Percentiles rank a stretch among this genome's conserved stretches.
These are phyloP conservation scores for Aspergillus leporis DNA, from an alignment of 495 filamentous ascomycete species.

Conservation along the genomic window DNA sequence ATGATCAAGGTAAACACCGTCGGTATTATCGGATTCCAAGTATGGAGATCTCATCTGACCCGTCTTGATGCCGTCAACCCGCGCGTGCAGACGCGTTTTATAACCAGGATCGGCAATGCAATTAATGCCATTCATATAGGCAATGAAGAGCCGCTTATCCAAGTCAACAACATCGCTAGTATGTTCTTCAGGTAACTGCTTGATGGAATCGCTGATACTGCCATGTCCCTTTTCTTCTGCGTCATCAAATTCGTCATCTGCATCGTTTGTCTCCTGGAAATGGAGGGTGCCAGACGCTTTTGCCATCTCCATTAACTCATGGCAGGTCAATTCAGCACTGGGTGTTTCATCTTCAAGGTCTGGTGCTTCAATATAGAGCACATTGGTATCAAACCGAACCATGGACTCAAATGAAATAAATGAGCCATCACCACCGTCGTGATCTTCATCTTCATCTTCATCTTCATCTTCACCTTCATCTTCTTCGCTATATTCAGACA, in stretches of 20 bases:
- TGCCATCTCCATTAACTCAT: constrained; percentile 46
- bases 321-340: constrained; percentile 38
- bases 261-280: constrained; percentile 17
- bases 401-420: constrained; percentile 43
- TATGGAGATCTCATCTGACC: constrained; percentile 38
- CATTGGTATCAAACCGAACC: constrained; percentile 40
- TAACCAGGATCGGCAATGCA: constrained; percentile 38
- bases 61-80: constrained; percentile 37
- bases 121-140: constrained; percentile 49
- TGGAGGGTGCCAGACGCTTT: constrained; percentile 24
- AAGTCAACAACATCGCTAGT: constrained; percentile 41
- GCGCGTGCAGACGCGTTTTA: constrained; percentile 34
- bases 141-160: constrained; percentile 43
- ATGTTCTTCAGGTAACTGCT: constrained; percentile 38
- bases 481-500: constrained; percentile 35
- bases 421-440: constrained; percentile 41
- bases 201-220: constrained; percentile 19
- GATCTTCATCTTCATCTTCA: too few relatives aligned
- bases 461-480: constrained; percentile 19
- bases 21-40: constrained; percentile 34
- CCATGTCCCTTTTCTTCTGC: constrained; percentile 13
- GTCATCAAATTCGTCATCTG: constrained; percentile 22
- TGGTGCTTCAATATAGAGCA: constrained; percentile 40
- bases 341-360: constrained; percentile 26
- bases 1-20: constrained; percentile 39